Evolutionary conservation across 257 asterid species (phyloP).

Genomic region (Cynanchum wilfordii): DNA sequence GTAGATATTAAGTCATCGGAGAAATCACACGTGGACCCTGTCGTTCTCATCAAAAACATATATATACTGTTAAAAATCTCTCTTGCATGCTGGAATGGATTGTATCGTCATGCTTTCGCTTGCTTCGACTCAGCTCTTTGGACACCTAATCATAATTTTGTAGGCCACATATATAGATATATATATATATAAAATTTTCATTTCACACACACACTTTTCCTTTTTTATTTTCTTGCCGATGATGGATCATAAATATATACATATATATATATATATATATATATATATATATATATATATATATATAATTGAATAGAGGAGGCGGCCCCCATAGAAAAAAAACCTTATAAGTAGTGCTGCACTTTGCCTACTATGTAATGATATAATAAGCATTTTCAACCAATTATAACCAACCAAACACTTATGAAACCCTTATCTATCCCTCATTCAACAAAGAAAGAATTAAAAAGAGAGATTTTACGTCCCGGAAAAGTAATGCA

Average conservation of each 20-base stretch:
- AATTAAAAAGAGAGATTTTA: not conserved
- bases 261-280: not conserved
- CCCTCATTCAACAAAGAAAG: too few species aligned
- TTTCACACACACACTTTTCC: too few species aligned
- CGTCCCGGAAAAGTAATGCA: not conserved
- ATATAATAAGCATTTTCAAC: not conserved
- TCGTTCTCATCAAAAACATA: not conserved
- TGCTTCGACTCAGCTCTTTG: constrained; percentile 33
- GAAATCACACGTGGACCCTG: constrained; percentile 27
- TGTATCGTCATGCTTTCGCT: constrained; percentile 80
- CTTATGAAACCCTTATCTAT: not conserved
- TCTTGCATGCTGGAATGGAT: constrained; percentile 28
- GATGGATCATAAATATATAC: not conserved
- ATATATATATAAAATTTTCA: too few species aligned
- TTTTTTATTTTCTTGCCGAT: constrained; percentile 22
- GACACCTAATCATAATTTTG: constrained; percentile 1
- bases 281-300: not conserved
- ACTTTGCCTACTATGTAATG: constrained; percentile 25
- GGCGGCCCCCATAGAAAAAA: constrained; percentile 22
- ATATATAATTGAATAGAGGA: not conserved
- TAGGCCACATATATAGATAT: not conserved
- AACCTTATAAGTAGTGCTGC: constrained; percentile 42
- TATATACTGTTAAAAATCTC: not conserved
- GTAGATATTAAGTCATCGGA: constrained; percentile 7
- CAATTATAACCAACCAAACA: constrained; percentile 9